Base-by-base conservation (phyloP, 495 filamentous ascomycete genomes). In the Jackrogersella multiformis region DNA sequence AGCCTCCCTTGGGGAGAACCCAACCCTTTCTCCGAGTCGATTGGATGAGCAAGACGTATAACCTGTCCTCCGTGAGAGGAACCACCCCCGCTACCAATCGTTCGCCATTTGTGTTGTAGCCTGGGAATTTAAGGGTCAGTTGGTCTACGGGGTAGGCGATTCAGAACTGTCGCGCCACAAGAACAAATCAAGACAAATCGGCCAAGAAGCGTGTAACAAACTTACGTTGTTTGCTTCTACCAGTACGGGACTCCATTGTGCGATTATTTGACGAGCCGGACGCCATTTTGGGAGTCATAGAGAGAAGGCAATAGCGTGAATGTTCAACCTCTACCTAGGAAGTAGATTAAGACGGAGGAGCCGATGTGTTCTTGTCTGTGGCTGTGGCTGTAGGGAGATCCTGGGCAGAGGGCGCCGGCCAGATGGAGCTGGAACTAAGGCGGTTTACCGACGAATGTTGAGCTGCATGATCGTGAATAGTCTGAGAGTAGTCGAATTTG, bases 1-100 rank as follows among this genome's bases (percentile, higher is more conserved):
- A 99, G 56, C 95, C 95, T 69, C 95, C 95, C 76, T 99, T 99
- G 55, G 95, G 95, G 56, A 99, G 83, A 36, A 99, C 94, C 95
- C 96, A 99, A 63, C 92, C 92, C 61, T 81, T 80, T 65, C 93
- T 91, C 54, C 92, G 86, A 52, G 90, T 92, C 42, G 94, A 97
- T 78, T 97, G 91, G 71, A 98, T 96, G 76, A 99, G 84, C 71
- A 99, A 84, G 54, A 99, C 95, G 78, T 89, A 73, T 87, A 91
- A 69, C 89, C 84, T 76, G 73, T 82, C 82, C 66, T 71, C 76
- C n/a, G 79, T 82, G 30, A 86, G 73, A 54, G 96, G 93, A 28
- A 99, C 96, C 35, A 98, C 89, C 61, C 95, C 95, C 41, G 95
- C 94, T 61, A 99, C 96, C 48, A 99, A 89, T 57, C 95, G 89